phyloP scores from a whole-genome alignment of 768 basidiomycete species.

The Boletus sp. region DNA sequence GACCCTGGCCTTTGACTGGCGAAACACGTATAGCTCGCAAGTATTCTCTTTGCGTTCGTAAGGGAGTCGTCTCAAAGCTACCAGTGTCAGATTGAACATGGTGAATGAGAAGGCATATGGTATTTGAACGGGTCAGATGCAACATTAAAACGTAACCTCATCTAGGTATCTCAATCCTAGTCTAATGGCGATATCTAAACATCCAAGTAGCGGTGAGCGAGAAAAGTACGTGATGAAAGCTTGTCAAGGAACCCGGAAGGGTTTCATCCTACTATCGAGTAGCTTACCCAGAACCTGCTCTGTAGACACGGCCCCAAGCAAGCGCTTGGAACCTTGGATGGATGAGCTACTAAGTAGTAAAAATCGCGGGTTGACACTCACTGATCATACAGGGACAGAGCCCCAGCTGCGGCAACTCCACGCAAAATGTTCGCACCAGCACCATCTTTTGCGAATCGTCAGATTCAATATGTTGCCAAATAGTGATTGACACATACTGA shows the following conservation, averaged over 20 bases:
- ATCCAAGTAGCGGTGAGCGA: background rate
- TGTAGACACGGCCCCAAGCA: conserved; percentile 57
- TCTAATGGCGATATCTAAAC: background rate
- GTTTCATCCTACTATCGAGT: background rate
- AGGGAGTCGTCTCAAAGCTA: background rate
- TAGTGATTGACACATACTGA: conserved; percentile 29
- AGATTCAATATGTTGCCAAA: background rate
- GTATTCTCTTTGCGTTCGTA: background rate
- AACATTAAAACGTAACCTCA: background rate
- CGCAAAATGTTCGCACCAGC: conserved; percentile 58
- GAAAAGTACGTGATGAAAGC: background rate
- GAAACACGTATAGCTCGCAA: too few relatives aligned
- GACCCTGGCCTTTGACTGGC: too few relatives aligned
- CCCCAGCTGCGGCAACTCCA: conserved; percentile 50
- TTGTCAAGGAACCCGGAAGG: background rate
- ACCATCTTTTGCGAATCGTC: conserved; percentile 43
- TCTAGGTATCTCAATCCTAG: background rate
- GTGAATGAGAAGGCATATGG: background rate
- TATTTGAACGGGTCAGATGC: background rate
- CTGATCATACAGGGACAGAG: conserved; percentile 64
- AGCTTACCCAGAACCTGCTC: conserved; percentile 36
- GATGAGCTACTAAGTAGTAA: background rate
- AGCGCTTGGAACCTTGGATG: conserved; percentile 45
- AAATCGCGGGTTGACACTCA: conserved; percentile 11
- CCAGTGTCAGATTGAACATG: background rate